Evolutionary conservation across 768 basidiomycete genomes (phyloP).

Genomic region (Mycena vitilis): DNA sequence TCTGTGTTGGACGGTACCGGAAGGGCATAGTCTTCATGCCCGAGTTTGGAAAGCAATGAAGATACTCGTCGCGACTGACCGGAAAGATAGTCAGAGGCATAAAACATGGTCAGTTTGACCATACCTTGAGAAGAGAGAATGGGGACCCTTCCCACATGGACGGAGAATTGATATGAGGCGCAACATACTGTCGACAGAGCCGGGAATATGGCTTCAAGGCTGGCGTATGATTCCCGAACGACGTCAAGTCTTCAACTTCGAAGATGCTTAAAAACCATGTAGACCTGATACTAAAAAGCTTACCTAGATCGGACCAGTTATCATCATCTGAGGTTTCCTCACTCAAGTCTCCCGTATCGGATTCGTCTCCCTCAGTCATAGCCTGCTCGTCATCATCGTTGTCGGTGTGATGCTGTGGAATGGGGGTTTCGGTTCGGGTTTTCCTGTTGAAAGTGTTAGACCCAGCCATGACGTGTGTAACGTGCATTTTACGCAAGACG

Average conservation of each 20-base stretch:
- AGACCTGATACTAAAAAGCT: conserved; percentile 23
- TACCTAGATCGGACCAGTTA: conserved; percentile 62
- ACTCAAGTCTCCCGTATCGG: conserved; percentile 78
- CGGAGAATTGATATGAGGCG: conserved; percentile 47
- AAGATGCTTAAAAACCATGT: neutral
- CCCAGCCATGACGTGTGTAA: conserved; percentile 3
- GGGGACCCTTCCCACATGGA: conserved; percentile 61
- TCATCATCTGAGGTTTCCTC: conserved; percentile 63
- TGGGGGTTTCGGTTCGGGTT: conserved; percentile 62
- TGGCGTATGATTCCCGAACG: conserved; percentile 29
- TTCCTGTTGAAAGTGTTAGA: conserved; percentile 48
- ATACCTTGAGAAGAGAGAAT: conserved; percentile 59
- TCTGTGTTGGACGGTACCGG: conserved; percentile 12
- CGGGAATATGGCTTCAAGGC: conserved; percentile 61
- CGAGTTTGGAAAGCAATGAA: conserved; percentile 15
- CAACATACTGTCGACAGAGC: conserved; percentile 61
- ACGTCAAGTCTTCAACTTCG: neutral
- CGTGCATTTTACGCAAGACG: conserved; percentile 68
- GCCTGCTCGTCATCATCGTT: conserved; percentile 63
- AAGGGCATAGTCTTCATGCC: conserved; percentile 5
- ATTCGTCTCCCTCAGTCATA: conserved; percentile 80
- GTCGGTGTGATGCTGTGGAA: conserved; percentile 55
- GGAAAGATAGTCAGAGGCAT: conserved; percentile 1
- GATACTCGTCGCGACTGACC: conserved; percentile 41
- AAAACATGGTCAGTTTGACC: conserved; percentile 24